Base-by-base conservation (phyloP, 331 rosid genomes). In the Pyrus hybrid region DNA sequence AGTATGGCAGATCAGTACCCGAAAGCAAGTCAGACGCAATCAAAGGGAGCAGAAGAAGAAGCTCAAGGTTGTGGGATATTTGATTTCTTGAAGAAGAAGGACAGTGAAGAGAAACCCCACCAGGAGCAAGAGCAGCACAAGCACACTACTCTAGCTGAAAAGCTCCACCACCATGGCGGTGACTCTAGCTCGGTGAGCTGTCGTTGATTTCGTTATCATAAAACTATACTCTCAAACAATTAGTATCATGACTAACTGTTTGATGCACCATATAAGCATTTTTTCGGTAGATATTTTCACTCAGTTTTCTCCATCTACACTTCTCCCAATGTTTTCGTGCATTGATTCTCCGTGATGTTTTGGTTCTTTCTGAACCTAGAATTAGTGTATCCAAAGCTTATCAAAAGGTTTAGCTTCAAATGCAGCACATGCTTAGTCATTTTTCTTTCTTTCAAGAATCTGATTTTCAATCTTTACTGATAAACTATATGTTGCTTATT, bases 1-100 rank as follows among this genome's bases (percentile, higher is more conserved):
- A 37, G 43, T 37, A 37, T 79, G 86, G 78, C 80, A n/a, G 81
- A 83, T 71, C 74, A 75, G 78, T 79, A 78, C 69, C 76, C 54
- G 16, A 70, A 70, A 32, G 83, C 25, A 45, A 61, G 53, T 65
- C 69, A 41, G 21, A 29, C 45, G 25, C 68, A 68, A 13, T 10
- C 23, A 6, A 72, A 72, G 67, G 47, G 47, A 41, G 76, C 25
- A 25, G 68, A 23, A 73, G 83, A 75, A 60, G 79, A 79, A 63
- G 23, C 79, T 30, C 32, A 70, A 6, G 80, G 64, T 11, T 79
- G 76, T 25, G 79, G 81, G 54, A 65, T 51, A 65, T 72, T 81
- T 72, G 85, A 81, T 72, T 76, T 79, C 78, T 71, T 79, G 72
- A 72, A 75, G 26, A 70, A 78, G 75, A 71, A 71, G 61, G 76